Percentiles rank a stretch among this genome's conserved stretches.
Conservation (phyloP, 2,329 filamentous ascomycete genomes). For the Hypoxylon sp. region DNA sequence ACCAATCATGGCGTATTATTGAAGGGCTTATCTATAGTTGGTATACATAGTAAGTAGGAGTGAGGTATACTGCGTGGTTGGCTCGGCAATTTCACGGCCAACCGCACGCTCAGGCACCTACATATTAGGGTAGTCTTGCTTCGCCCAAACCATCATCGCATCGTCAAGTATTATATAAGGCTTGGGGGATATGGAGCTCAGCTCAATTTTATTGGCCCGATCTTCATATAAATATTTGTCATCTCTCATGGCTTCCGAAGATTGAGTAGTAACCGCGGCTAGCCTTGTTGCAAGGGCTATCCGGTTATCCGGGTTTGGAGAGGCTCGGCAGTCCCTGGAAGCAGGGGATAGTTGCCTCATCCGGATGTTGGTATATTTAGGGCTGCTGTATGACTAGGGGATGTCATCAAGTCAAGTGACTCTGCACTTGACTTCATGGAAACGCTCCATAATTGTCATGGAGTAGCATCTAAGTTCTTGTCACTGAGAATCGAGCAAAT, state of each 20-base stretch:
- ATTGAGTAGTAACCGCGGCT: not conserved
- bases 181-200: not conserved
- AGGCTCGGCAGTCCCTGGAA: conserved; percentile 1
- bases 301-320: not conserved
- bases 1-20: conserved; percentile 36
- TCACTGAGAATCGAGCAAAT: not conserved
- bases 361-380: not conserved
- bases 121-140: not conserved
- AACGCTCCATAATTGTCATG: not conserved
- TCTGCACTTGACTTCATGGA: not conserved
- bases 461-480: not conserved
- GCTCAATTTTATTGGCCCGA: not conserved
- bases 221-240: not conserved
- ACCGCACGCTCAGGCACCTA: conserved; percentile 1
- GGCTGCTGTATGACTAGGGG: not conserved
- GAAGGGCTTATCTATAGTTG: conserved; percentile 17
- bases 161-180: not conserved
- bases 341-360: not conserved
- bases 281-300: not conserved
- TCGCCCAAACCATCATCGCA: not conserved
- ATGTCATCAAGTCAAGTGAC: not conserved
- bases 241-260: not conserved
- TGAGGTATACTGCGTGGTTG: conserved; percentile 16
- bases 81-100: conserved; percentile 33
- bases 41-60: conserved; percentile 6